A percentile compares a stretch with the other conserved stretches of the same genome.
Conservation (phyloP, 73 alveolate species). For the Effrenium voratum region DNA sequence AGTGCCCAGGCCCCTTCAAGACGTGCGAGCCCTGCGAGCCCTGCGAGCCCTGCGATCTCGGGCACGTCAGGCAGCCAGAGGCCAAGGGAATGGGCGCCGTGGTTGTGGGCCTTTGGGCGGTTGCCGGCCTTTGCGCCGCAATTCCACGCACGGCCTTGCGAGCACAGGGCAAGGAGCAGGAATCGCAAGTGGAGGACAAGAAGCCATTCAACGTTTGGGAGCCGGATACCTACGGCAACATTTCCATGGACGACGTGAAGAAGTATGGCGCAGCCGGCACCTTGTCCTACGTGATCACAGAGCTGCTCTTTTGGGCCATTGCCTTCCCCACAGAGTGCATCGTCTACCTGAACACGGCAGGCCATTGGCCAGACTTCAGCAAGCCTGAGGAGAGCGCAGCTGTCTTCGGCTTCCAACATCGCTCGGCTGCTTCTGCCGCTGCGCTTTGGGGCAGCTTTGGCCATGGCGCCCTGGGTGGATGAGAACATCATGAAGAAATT, state of each 20-base stretch:
- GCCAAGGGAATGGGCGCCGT: too few species aligned
- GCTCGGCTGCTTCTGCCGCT: constrained; percentile 17
- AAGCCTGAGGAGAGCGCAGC: constrained; percentile 53
- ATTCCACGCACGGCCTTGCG: constrained; percentile 47
- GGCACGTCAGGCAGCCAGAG: too few species aligned
- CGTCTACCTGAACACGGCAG: constrained; percentile 12
- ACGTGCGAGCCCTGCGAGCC: too few species aligned
- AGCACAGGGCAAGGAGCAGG: too few species aligned
- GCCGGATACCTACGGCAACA: constrained; percentile 11
- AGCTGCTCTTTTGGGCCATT: constrained; percentile 26
- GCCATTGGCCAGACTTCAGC: constrained; percentile 31
- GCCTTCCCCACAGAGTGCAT: constrained; percentile 13
- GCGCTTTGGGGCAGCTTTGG: constrained; percentile 31
- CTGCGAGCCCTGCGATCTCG: too few species aligned
- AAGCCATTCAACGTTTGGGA: not conserved
- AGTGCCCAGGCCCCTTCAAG: too few species aligned
- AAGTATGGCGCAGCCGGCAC: constrained; percentile 33
- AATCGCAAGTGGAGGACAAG: too few species aligned
- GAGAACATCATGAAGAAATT: constrained; percentile 25
- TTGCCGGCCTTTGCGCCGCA: constrained; percentile 42
- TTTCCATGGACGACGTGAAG: constrained; percentile 21
- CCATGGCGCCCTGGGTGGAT: constrained; percentile 45
- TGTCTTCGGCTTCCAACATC: constrained; percentile 44
- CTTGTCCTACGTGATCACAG: constrained; percentile 20
- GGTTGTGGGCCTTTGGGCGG: constrained; percentile 67